A percentile compares a stretch with the other conserved stretches of the same genome.
Evolutionary conservation across 305 asterid genomes (phyloP).

Genomic region (Striga hermonthica): DNA sequence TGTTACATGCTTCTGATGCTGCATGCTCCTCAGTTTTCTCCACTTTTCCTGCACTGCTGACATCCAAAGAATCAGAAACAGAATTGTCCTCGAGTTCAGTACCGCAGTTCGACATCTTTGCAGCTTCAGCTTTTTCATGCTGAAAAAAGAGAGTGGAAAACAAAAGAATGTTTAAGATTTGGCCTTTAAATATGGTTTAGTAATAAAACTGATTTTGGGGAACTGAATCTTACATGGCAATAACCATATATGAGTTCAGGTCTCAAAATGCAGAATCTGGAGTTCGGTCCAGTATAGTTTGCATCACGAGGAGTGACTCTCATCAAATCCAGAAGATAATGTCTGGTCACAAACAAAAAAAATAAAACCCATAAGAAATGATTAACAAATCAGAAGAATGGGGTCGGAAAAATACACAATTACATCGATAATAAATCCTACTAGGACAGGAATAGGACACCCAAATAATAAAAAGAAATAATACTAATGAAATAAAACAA

Average conservation of each 20-base stretch:
- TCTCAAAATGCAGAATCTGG: slow-evolving; percentile 86
- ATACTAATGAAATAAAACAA: background rate
- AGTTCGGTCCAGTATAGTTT: slow-evolving; percentile 66
- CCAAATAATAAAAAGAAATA: background rate
- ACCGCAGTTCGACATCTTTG: slow-evolving; percentile 48
- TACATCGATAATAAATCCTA: slow-evolving; percentile 2
- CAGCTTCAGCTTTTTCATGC: slow-evolving; percentile 53
- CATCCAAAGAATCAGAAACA: slow-evolving; percentile 43
- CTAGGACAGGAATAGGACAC: slow-evolving; percentile 1
- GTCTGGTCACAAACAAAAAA: slow-evolving; percentile 44
- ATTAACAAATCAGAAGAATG: slow-evolving; percentile 4
- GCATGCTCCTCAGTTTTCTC: slow-evolving; percentile 33
- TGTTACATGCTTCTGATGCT: slow-evolving; percentile 33
- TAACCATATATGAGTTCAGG: slow-evolving; percentile 74
- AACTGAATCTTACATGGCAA: slow-evolving; percentile 54
- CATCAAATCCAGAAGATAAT: slow-evolving; percentile 89
- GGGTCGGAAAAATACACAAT: background rate
- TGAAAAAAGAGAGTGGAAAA: slow-evolving; percentile 2
- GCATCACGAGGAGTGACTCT: slow-evolving; percentile 98
- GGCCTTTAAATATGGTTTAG: slow-evolving; percentile 19
- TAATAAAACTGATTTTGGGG: slow-evolving; percentile 8
- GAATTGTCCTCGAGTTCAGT: slow-evolving; percentile 34
- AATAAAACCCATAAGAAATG: slow-evolving; percentile 8
- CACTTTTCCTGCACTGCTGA: slow-evolving; percentile 39
- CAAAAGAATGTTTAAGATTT: slow-evolving; percentile 22